Percentiles rank a stretch among this genome's conserved stretches.
Conservation (phyloP, 805 yeast genomes). For the Kodamaea kaohsiungensis region DNA sequence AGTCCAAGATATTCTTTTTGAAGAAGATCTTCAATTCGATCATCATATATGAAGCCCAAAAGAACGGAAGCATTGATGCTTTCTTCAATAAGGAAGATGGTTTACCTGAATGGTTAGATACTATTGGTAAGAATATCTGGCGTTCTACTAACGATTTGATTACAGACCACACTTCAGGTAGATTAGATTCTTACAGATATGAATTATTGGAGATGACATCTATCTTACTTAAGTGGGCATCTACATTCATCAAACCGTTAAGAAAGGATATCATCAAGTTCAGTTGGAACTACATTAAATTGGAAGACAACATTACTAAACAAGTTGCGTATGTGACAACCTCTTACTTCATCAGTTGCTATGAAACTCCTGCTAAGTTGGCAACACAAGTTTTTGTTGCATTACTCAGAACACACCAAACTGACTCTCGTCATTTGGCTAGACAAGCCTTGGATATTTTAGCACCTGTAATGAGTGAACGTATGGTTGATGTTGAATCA, state of each 20-base stretch:
- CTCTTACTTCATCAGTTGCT: slow-evolving; percentile 80
- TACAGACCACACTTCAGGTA: slow-evolving; percentile 59
- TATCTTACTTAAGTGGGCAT: slow-evolving; percentile 66
- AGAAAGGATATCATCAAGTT: slow-evolving; percentile 88
- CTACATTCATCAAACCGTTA: slow-evolving; percentile 56
- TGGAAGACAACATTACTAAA: slow-evolving; percentile 86
- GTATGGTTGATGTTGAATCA: slow-evolving; percentile 46
- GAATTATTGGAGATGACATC: slow-evolving; percentile 83
- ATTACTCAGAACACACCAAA: slow-evolving; percentile 76
- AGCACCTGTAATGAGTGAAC: slow-evolving; percentile 80
- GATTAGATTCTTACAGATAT: slow-evolving; percentile 71
- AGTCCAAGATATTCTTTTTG: slow-evolving; percentile 57
- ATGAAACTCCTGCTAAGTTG: slow-evolving; percentile 84
- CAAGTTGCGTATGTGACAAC: slow-evolving; percentile 92
- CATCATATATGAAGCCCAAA: slow-evolving; percentile 60
- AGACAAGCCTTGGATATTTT: slow-evolving; percentile 83
- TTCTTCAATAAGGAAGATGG: slow-evolving; percentile 35
- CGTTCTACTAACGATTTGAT: slow-evolving; percentile 54
- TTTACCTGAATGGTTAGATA: slow-evolving; percentile 61
- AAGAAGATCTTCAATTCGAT: slow-evolving; percentile 66
- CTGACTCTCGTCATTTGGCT: slow-evolving; percentile 80
- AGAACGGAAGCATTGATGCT: slow-evolving; percentile 46
- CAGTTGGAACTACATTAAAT: slow-evolving; percentile 88
- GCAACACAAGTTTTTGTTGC: slow-evolving; percentile 94
- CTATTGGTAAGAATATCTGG: slow-evolving; percentile 73